Percentiles rank a stretch among this genome's conserved stretches.
Evolutionary conservation across 495 filamentous ascomycete genomes (phyloP).

Genomic region (Aspergillus carlsbadensis): DNA sequence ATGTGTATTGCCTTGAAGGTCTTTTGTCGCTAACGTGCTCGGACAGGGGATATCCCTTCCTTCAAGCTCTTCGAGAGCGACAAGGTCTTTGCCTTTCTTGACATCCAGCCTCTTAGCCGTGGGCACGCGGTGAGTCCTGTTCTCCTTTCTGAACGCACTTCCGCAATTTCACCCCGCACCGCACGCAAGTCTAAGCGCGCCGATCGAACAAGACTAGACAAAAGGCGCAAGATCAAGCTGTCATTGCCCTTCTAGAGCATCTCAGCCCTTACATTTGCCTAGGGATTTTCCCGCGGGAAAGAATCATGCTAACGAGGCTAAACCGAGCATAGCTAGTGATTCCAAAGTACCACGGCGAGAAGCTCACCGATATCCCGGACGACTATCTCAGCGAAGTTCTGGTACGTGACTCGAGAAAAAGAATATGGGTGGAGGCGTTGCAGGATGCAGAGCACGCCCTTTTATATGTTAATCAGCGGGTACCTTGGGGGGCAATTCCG

Average conservation of each 20-base stretch:
- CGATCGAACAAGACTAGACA: not conserved
- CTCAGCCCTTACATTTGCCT: not conserved
- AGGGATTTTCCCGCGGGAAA: too few species aligned
- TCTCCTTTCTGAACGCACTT: not conserved
- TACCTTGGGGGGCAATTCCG: slow-evolving; percentile 23
- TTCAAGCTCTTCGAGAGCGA: slow-evolving; percentile 94
- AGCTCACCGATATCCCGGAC: slow-evolving; percentile 91
- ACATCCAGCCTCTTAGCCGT: slow-evolving; percentile 82
- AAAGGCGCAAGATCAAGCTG: too few species aligned
- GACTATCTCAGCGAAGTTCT: slow-evolving; percentile 81
- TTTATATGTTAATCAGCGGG: not conserved
- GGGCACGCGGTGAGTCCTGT: slow-evolving; percentile 70
- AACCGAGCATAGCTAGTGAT: slow-evolving; percentile 95
- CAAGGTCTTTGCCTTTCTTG: slow-evolving; percentile 93
- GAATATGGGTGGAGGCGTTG: not conserved
- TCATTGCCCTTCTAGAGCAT: too few species aligned
- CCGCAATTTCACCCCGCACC: slow-evolving; percentile 6
- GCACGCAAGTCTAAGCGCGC: slow-evolving; percentile 13
- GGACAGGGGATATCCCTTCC: slow-evolving; percentile 83
- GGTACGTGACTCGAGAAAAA: slow-evolving; percentile 44
- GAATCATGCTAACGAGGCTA: slow-evolving; percentile 12
- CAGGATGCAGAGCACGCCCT: not conserved
- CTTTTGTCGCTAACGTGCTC: not conserved
- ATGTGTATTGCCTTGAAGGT: too few species aligned
- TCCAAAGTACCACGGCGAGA: slow-evolving; percentile 91